Evolutionary conservation across 352 stramenopile species (phyloP).

Genomic region (Phytophthora melonis): DNA sequence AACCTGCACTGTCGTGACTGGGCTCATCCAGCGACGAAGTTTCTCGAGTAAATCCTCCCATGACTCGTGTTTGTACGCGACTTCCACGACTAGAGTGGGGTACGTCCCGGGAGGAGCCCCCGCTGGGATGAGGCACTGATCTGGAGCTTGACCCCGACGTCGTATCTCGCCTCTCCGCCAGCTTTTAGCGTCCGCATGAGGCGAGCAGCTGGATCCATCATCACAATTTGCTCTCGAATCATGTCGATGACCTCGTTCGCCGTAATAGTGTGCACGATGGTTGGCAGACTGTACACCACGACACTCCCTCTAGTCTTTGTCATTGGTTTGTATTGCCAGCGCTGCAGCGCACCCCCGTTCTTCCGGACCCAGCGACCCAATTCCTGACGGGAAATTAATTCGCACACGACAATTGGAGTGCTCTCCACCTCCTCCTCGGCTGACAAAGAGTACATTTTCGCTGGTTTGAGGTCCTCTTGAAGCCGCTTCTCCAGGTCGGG

Average conservation of each 20-base stretch:
- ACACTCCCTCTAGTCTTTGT: conserved; percentile 9
- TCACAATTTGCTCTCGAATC: conserved; percentile 9
- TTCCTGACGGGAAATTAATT: conserved; percentile 19
- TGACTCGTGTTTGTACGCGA: conserved; percentile 22
- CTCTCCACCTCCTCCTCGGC: conserved; percentile 1
- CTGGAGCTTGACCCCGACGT: conserved; percentile 23
- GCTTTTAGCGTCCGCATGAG: conserved; percentile 10
- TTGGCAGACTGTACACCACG: conserved; percentile 13
- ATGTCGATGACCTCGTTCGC: conserved; percentile 11
- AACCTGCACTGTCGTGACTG: conserved; percentile 19
- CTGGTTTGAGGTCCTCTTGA: background rate
- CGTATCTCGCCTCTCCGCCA: background rate
- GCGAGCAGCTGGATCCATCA: background rate
- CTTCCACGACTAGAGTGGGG: conserved; percentile 18
- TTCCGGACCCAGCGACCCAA: conserved; percentile 18
- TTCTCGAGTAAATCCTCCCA: conserved; percentile 12
- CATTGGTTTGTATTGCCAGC: conserved; percentile 33
- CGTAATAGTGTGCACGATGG: conserved; percentile 2
- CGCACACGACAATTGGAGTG: conserved; percentile 28
- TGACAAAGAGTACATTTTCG: background rate
- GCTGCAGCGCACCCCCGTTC: conserved; percentile 17
- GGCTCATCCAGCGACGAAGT: conserved; percentile 27
- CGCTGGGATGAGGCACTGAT: conserved; percentile 10
- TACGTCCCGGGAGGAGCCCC: background rate
- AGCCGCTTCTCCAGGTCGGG: conserved; percentile 1